phyloP scores from a whole-genome alignment of 2,329 filamentous ascomycete species.

The Colletotrichum sp. region DNA sequence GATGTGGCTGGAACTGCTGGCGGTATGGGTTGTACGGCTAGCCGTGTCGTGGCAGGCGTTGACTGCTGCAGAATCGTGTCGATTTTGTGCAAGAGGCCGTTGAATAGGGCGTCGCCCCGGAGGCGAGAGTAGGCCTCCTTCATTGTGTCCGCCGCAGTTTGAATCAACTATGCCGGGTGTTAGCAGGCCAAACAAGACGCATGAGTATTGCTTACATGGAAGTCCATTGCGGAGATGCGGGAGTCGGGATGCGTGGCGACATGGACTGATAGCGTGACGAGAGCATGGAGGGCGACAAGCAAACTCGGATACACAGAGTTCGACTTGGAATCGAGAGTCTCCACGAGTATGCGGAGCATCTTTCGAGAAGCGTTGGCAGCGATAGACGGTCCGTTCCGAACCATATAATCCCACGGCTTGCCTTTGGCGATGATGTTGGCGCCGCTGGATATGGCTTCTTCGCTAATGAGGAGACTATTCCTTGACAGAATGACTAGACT shows the following conservation, averaged over 20 bases:
- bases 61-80: not conserved
- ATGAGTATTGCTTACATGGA: not conserved
- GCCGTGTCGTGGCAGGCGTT: not conserved
- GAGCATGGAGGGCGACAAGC: not conserved
- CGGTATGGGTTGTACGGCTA: not conserved
- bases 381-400: constrained; percentile 6
- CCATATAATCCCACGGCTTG: constrained; percentile 11
- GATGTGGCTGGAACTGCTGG: not conserved
- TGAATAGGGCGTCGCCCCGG: not conserved
- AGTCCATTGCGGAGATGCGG: constrained; percentile 11
- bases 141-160: not conserved
- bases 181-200: not conserved
- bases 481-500: constrained; percentile 1
- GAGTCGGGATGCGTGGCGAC: constrained; percentile 4
- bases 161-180: not conserved
- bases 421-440: constrained; percentile 9
- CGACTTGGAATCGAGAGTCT: constrained; percentile 2
- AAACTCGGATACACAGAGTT: not conserved
- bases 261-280: not conserved
- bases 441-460: not conserved
- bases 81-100: constrained; percentile 1
- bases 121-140: not conserved
- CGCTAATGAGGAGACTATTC: constrained; percentile 14
- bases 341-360: not conserved
- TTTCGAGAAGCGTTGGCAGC: constrained; percentile 4